Evolutionary conservation across 805 yeast genomes (phyloP).

Genomic region (Kazachstania africana): DNA sequence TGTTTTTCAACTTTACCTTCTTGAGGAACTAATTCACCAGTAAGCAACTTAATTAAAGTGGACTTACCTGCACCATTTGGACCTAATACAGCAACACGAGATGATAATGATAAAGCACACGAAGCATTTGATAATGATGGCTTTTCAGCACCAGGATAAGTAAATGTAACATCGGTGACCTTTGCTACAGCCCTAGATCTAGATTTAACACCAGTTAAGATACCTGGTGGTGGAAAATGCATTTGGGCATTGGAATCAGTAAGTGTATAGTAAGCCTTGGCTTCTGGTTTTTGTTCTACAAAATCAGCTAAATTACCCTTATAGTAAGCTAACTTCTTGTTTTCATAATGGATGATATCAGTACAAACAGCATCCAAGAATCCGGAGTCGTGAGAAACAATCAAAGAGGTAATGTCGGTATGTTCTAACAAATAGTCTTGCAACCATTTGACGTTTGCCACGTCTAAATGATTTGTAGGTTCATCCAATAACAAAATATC

Average conservation of each 20-base stretch:
- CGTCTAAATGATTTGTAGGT: slow-evolving; percentile 98
- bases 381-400: slow-evolving; percentile 96
- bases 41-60: slow-evolving; percentile 82
- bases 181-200: slow-evolving; percentile 89
- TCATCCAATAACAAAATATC: slow-evolving; percentile 90
- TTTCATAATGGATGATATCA: slow-evolving; percentile 92
- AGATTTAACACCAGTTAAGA: slow-evolving; percentile 92
- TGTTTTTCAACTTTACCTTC: slow-evolving; percentile 92
- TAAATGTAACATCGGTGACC: slow-evolving; percentile 71
- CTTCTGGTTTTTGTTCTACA: slow-evolving; percentile 89
- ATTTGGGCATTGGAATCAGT: slow-evolving; percentile 87
- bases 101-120: slow-evolving; percentile 86
- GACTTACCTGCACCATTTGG: slow-evolving; percentile 99
- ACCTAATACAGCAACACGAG: slow-evolving; percentile 92
- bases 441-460: slow-evolving; percentile 84
- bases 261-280: slow-evolving; percentile 87
- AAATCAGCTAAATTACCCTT: slow-evolving; percentile 92
- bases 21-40: slow-evolving; percentile 83
- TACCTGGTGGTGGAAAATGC: slow-evolving; percentile 98
- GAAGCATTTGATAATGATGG: slow-evolving; percentile 74
- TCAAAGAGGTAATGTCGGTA: slow-evolving; percentile 81
- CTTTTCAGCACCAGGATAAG: slow-evolving; percentile 81
- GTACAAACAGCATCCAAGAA: slow-evolving; percentile 93
- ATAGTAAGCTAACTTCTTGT: slow-evolving; percentile 86
- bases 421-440: slow-evolving; percentile 76